These are phyloP conservation scores for Pharnaceum exiguum DNA, from an alignment of 148 eudicot species.

Conservation along the genomic window DNA sequence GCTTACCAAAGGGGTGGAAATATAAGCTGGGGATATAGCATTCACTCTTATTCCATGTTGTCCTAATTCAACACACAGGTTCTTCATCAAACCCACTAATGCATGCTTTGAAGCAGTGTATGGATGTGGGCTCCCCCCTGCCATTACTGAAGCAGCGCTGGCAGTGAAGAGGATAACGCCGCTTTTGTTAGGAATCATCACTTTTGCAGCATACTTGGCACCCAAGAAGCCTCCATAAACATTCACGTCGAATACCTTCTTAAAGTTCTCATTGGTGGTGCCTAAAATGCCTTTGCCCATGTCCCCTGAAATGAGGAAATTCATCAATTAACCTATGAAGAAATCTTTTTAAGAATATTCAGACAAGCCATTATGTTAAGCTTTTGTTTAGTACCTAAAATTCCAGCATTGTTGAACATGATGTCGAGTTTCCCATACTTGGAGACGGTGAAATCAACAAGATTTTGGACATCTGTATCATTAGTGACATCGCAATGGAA, in stretches of 20 bases:
- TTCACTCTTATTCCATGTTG: conserved; percentile 48
- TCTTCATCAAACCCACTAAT: conserved; percentile 34
- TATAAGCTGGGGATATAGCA: conserved; percentile 45
- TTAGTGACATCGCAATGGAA: conserved; percentile 25
- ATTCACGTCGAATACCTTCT: conserved; percentile 33
- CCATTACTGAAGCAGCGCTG: conserved; percentile 31
- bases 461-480: conserved; percentile 9
- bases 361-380: no score
- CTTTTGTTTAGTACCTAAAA: no score
- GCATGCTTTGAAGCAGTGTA: conserved; percentile 44
- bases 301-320: background rate
- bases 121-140: conserved; percentile 29
- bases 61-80: conserved; percentile 40
- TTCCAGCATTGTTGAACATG: conserved; percentile 44
- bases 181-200: conserved; percentile 31
- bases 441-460: conserved; percentile 12
- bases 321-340: no score
- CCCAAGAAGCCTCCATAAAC: conserved; percentile 41
- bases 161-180: conserved; percentile 52
- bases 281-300: conserved; percentile 15
- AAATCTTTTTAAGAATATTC: no score
- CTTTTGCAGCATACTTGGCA: conserved; percentile 57
- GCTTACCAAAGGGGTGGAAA: conserved; percentile 23
- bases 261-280: conserved; percentile 19
- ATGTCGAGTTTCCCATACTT: conserved; percentile 27